These are phyloP conservation scores for Plectosphaerella sp. DNA, from an alignment of 2,329 filamentous ascomycete species.

Conservation along the genomic window DNA sequence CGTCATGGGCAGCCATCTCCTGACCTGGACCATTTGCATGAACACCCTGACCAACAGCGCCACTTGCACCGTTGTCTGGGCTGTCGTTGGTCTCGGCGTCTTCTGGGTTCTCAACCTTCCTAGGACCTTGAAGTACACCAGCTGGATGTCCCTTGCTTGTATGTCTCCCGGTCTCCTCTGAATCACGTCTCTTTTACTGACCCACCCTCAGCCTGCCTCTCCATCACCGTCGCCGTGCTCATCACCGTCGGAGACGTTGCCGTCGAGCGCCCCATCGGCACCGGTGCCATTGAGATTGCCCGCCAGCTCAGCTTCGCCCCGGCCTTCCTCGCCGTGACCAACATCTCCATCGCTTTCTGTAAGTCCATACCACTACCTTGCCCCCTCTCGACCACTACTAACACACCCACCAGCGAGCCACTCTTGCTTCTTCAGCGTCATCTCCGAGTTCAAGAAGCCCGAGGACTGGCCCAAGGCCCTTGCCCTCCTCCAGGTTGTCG, in stretches of 20 bases:
- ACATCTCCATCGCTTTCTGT: constrained; percentile 64
- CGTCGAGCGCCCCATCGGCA: constrained; percentile 33
- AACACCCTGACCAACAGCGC: constrained; percentile 58
- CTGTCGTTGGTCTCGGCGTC: constrained; percentile 52
- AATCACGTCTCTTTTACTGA: constrained; percentile 38
- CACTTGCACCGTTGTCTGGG: constrained; percentile 61
- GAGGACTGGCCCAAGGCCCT: constrained; percentile 50
- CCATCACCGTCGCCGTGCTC: constrained; percentile 57
- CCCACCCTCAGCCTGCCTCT: constrained; percentile 44
- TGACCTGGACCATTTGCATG: constrained; percentile 63
- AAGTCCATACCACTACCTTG: constrained; percentile 7
- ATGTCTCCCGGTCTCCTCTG: constrained; percentile 9
- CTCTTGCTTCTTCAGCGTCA: constrained; percentile 65
- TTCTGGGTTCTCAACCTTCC: constrained; percentile 57
- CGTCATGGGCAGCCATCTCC: constrained; percentile 64
- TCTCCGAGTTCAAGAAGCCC: constrained; percentile 59
- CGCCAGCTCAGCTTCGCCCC: constrained; percentile 39
- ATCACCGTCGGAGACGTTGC: constrained; percentile 61
- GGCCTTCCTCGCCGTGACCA: constrained; percentile 55
- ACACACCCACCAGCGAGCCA: constrained; percentile 37
- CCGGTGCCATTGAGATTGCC: constrained; percentile 23
- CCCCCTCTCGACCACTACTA: not conserved
- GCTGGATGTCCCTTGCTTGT: constrained; percentile 56
- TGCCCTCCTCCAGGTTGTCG: constrained; percentile 47
- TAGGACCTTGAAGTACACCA: constrained; percentile 58